Conservation (phyloP, 1,139 yeast genomes). For the Geotrichum fermentans region DNA sequence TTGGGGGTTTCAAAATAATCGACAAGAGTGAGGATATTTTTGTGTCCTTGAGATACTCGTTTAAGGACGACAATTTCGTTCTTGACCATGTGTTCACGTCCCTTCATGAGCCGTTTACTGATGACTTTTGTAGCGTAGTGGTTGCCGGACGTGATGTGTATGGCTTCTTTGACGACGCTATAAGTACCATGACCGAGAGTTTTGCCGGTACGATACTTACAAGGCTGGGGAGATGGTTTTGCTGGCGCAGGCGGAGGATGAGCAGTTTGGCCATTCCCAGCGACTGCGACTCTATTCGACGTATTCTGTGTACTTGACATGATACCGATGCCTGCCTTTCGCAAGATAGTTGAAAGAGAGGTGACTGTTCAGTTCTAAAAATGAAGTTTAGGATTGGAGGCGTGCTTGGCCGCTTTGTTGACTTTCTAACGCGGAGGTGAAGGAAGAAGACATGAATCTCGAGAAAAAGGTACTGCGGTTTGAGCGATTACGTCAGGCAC, state of each 20-base stretch:
- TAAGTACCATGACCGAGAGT: slow-evolving; percentile 42
- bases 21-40: slow-evolving; percentile 58
- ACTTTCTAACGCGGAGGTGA: too few species aligned
- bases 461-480: too few species aligned
- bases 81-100: slow-evolving; percentile 47
- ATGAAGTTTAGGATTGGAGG: too few species aligned
- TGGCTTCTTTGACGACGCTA: slow-evolving; percentile 42
- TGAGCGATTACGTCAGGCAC: too few species aligned
- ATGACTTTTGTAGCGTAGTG: slow-evolving; percentile 43
- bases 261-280: too few species aligned
- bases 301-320: too few species aligned
- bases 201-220: slow-evolving; percentile 4
- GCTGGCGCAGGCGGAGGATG: not conserved
- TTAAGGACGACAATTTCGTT: slow-evolving; percentile 54
- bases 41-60: slow-evolving; percentile 45
- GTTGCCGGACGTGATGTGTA: slow-evolving; percentile 39
- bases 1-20: slow-evolving; percentile 68
- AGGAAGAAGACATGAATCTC: too few species aligned
- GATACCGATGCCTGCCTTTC: too few species aligned
- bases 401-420: too few species aligned
- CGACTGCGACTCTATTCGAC: too few species aligned
- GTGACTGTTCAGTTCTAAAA: too few species aligned
- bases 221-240: not conserved
- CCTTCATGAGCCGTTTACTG: slow-evolving; percentile 42
- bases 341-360: too few species aligned